phyloP scores from a whole-genome alignment of 495 filamentous ascomycete species.

The Lepraria neglecta region DNA sequence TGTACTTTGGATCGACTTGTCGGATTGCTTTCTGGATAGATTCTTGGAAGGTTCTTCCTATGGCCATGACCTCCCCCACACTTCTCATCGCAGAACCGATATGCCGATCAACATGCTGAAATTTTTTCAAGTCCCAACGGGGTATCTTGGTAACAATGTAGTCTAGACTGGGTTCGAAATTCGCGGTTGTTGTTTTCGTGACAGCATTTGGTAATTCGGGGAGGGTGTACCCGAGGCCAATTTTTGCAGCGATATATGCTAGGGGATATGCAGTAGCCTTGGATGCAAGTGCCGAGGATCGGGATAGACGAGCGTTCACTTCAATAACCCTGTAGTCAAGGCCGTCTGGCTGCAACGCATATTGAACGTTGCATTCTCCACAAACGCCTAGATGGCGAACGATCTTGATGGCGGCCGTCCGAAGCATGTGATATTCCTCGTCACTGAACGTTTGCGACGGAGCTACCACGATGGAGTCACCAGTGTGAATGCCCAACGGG shows the following conservation, averaged over 20 bases:
- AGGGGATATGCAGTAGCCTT: conserved; percentile 96
- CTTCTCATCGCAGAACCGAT: conserved; percentile 98
- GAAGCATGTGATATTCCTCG: conserved; percentile 98
- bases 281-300: conserved; percentile 90
- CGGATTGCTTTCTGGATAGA: conserved; percentile 98
- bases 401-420: conserved; percentile 92
- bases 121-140: conserved; percentile 94
- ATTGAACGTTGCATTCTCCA: conserved; percentile 97
- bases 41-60: conserved; percentile 95
- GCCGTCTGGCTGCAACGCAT: conserved; percentile 89
- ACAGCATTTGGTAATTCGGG: conserved; percentile 95
- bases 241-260: conserved; percentile 95
- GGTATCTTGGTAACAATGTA: conserved; percentile 99
- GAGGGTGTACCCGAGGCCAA: conserved; percentile 87
- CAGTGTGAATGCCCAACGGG: conserved; percentile 90
- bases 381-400: conserved; percentile 92
- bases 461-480: conserved; percentile 94
- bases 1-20: conserved; percentile 85
- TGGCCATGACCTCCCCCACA: conserved; percentile 98
- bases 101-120: conserved; percentile 95
- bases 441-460: conserved; percentile 93
- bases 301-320: conserved; percentile 91
- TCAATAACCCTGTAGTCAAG: conserved; percentile 97
- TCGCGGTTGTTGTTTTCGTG: conserved; percentile 96
- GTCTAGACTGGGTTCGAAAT: conserved; percentile 95